A percentile compares a stretch with the other conserved stretches of the same genome.
These are phyloP conservation scores for Cryptococcus sp. DNA, from an alignment of 1,284 basidiomycete genomes.

Conservation along the genomic window DNA sequence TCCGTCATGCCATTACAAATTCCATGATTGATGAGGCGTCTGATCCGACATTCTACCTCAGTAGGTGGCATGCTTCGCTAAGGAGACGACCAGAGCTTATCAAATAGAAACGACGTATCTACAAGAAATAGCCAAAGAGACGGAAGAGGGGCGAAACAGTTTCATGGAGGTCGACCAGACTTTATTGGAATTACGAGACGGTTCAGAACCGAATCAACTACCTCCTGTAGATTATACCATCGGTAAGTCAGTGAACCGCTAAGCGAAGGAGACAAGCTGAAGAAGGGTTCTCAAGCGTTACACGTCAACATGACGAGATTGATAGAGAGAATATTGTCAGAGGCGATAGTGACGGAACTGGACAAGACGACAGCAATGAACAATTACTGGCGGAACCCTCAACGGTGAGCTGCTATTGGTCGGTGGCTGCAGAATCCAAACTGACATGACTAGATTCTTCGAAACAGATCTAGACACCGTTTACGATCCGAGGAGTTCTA, in stretches of 20 bases:
- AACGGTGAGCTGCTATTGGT: neutral
- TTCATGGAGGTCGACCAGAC: constrained; percentile 15
- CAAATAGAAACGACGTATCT: neutral
- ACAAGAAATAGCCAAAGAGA: neutral
- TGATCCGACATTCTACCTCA: neutral
- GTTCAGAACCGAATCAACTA: constrained; percentile 12
- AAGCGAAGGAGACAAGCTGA: too few relatives aligned
- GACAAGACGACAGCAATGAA: neutral
- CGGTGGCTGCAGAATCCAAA: too few relatives aligned
- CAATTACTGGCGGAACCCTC: neutral
- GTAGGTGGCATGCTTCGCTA: neutral
- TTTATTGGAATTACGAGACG: constrained; percentile 10
- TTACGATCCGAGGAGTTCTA: too few relatives aligned
- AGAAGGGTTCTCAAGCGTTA: neutral
- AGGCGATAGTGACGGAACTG: neutral
- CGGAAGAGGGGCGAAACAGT: neutral
- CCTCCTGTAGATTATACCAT: constrained; percentile 10
- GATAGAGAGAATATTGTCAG: neutral
- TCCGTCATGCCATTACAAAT: constrained; percentile 19
- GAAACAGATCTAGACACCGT: too few relatives aligned
- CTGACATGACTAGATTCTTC: neutral
- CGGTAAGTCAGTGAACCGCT: neutral
- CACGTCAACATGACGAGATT: neutral
- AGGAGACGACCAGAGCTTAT: neutral
- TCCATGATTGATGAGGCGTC: neutral